Conservation (phyloP, 495 filamentous ascomycete species). For the Aspergillus campestris region DNA sequence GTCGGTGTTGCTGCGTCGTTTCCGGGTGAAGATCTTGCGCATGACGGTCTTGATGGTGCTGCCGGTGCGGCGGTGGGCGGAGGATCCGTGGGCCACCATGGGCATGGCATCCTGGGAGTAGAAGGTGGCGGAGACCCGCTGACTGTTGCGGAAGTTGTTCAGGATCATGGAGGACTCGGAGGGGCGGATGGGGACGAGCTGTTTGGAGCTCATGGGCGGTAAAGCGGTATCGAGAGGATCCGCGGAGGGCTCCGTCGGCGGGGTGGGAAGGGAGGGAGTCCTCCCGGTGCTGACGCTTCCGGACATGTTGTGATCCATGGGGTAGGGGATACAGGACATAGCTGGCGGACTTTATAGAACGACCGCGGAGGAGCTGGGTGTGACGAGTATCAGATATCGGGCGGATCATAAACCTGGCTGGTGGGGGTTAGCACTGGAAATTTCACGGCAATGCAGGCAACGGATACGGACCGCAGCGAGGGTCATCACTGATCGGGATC, state of each 20-base stretch:
- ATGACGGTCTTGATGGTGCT: conserved; percentile 41
- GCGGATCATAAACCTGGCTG: too few relatives aligned
- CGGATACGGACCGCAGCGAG: too few relatives aligned
- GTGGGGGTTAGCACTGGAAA: too few relatives aligned
- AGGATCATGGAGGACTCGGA: conserved; percentile 7
- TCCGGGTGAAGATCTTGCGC: conserved; percentile 40
- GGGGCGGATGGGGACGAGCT: conserved; percentile 8
- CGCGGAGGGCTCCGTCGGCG: background rate
- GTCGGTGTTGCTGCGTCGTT: conserved; percentile 31
- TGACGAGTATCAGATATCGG: too few relatives aligned
- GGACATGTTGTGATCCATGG: conserved; percentile 1
- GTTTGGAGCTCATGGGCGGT: conserved; percentile 17
- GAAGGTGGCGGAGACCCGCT: background rate
- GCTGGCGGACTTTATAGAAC: background rate
- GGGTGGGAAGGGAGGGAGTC: background rate
- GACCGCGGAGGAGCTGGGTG: too few relatives aligned
- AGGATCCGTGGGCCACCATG: conserved; percentile 16
- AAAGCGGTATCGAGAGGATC: conserved; percentile 11
- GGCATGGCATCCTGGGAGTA: conserved; percentile 12
- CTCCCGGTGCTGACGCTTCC: conserved; percentile 2
- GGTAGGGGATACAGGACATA: too few relatives aligned
- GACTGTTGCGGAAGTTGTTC: conserved; percentile 2
- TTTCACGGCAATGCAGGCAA: too few relatives aligned
- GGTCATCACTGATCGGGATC: too few relatives aligned
- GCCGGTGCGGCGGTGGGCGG: conserved; percentile 33